These are phyloP conservation scores for barrel medic (Medicago truncatula) DNA, from an alignment of 306 rosid species.

Conservation along the genomic window MtrunA17r5.0-ANR NC_053042.1:27566501-27567000, in stretches of 20 bases:
- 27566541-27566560: conserved; percentile 22
- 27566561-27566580: background rate
- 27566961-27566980: conserved; percentile 18
- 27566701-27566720: conserved; percentile 94
- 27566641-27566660: conserved; percentile 10
- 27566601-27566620: conserved; percentile 6
- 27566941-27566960: conserved; percentile 25
- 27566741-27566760: conserved; percentile 90
- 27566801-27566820: conserved; percentile 71
- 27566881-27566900: conserved; percentile 13
- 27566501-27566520: conserved; percentile 2
- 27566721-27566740: conserved; percentile 92
- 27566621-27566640: conserved; percentile 28
- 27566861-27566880: conserved; percentile 13
- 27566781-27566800: conserved; percentile 96
- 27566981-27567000: conserved; percentile 67
- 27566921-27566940: conserved; percentile 19
- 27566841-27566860: conserved; percentile 14
- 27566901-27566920: conserved; percentile 14
- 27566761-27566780: conserved; percentile 97
- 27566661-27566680: conserved; percentile 28
- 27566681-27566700: conserved; percentile 74
- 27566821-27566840: conserved; percentile 32
- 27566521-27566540: conserved; percentile 1
- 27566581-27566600: conserved; percentile 1